Evolutionary conservation across 2,329 filamentous ascomycete species (phyloP), one percentile per base, ranked within the genome.

Genomic region (Xylaria sp.): DNA sequence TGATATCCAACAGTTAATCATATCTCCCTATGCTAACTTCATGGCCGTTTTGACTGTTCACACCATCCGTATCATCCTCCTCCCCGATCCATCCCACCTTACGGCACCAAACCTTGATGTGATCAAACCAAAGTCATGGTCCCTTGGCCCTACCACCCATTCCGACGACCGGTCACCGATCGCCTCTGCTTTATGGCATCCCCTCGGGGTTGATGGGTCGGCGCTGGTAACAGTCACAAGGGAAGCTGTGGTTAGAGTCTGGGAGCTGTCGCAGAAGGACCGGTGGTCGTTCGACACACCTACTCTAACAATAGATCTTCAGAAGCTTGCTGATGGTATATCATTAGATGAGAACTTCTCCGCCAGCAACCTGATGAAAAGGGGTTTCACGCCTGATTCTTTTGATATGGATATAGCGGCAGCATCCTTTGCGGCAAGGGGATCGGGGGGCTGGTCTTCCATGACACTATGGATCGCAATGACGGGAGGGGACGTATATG

Each of bases 381-480:
- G 91, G 72, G 90, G 89, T 10, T 98, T 97, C 74, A 97, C 94
- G 0, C 92, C 94, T 0, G 94, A 98, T 77, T 88, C 88, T 1
- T 90, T 96, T 66, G 94, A 98, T 77, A 97, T 99, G 90, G 92
- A 97, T 75, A 93, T 97, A 25, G 93, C 94, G 3, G 90, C 94
- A 1, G 94, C 94, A 57, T 92, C 90, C 77, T 99, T 99, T 81
- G 83, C 86, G 39, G 82, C 82, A 13, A 84, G 85, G 69, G 84
- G 83, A 39, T 87, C 87, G 6, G 95, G 94, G 15, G 94, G 94
- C 61, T 99, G 96, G 96, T 92, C 94, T 7, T 89, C 94, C 10
- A 97, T 97, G 92, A 98, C 96, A 0, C 84, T 99, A 11, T 99
- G 95, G 93, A 83, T 98, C 58, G 94, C 94, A n/a, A 99, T 97